Percentiles rank a stretch among this genome's conserved stretches.
Conservation (phyloP, 495 filamentous ascomycete species). For the Aspergillus panamensis region DNA sequence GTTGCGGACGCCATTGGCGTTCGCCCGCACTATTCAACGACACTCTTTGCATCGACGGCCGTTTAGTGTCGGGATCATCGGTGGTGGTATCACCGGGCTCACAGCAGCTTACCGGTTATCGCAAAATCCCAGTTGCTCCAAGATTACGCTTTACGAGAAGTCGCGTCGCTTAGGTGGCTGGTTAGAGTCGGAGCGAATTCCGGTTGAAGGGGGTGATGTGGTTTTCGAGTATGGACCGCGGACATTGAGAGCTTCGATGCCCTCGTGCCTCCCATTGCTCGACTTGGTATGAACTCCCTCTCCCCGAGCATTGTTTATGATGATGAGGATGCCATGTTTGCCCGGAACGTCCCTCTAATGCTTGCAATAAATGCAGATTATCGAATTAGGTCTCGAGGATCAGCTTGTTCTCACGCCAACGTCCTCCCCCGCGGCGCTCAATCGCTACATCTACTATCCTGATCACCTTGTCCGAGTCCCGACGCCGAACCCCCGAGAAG, state of each 20-base stretch:
- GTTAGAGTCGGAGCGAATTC: conserved; percentile 64
- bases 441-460: conserved; percentile 90
- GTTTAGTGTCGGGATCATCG: conserved; percentile 67
- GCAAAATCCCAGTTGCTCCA: conserved; percentile 52
- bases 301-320: background rate
- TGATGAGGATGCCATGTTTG: background rate
- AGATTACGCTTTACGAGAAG: conserved; percentile 78
- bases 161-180: conserved; percentile 72
- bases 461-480: conserved; percentile 79
- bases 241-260: conserved; percentile 58
- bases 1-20: conserved; percentile 19
- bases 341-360: background rate
- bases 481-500: conserved; percentile 28
- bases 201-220: conserved; percentile 58
- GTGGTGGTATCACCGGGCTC: conserved; percentile 89
- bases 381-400: conserved; percentile 56
- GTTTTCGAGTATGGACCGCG: conserved; percentile 85
- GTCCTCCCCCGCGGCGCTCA: conserved; percentile 46
- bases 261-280: conserved; percentile 46
- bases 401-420: conserved; percentile 58
- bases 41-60: conserved; percentile 22
- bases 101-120: conserved; percentile 72
- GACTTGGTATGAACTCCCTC: conserved; percentile 50
- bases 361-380: conserved; percentile 47
- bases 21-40: conserved; percentile 18